These are phyloP conservation scores for Leishmania mexicana DNA, from an alignment of 208 protist species.

Conservation along the genomic window DNA sequence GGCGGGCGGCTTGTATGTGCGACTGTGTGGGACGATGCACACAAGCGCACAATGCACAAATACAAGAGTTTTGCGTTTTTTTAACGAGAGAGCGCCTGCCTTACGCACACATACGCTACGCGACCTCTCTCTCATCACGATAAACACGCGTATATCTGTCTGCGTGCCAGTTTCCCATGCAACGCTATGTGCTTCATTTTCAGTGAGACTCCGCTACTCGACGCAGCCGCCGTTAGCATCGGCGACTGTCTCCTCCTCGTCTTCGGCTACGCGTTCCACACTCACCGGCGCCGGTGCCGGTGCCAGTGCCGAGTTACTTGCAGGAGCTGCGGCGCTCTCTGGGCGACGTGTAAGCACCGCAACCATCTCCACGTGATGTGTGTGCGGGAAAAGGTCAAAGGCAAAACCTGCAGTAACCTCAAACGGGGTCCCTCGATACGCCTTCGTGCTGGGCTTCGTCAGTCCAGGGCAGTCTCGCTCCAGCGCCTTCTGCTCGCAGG, in stretches of 20 bases:
- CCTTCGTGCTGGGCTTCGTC: slow-evolving; percentile 80
- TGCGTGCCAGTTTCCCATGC: neutral
- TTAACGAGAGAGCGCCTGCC: neutral
- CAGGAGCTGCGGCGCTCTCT: neutral
- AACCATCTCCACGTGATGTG: slow-evolving; percentile 94
- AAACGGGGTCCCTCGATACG: slow-evolving; percentile 86
- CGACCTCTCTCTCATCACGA: neutral
- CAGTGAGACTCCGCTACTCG: neutral
- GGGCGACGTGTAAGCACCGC: slow-evolving; percentile 76
- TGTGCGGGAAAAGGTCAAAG: slow-evolving; percentile 97
- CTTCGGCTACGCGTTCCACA: slow-evolving; percentile 1
- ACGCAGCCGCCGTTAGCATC: neutral
- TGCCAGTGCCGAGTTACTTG: neutral
- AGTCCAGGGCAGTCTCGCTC: slow-evolving; percentile 83
- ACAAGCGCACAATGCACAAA: neutral
- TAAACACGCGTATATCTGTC: neutral
- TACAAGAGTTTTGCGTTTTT: neutral
- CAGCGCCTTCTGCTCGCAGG: slow-evolving; percentile 94
- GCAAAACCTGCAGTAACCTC: slow-evolving; percentile 81
- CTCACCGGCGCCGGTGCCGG: neutral
- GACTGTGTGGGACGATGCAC: neutral
- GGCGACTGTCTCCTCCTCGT: slow-evolving; percentile 4
- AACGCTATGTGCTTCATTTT: neutral
- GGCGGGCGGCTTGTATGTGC: neutral
- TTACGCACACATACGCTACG: neutral